Evolutionary conservation across 805 yeast genomes (phyloP), one percentile per base, ranked within the genome.

Genomic region (Nakazawaea molendinolei): DNA sequence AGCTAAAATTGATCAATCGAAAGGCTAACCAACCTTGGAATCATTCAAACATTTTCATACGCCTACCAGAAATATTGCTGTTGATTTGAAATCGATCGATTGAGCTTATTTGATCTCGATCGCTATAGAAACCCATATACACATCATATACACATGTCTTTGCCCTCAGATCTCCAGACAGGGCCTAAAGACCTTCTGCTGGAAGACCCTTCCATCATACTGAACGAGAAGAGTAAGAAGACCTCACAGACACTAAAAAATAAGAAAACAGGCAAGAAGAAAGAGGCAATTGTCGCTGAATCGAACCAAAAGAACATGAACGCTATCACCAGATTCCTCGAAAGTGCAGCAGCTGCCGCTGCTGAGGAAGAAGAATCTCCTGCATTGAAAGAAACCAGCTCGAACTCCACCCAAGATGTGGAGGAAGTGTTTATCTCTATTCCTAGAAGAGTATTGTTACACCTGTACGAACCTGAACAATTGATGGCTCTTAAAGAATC

Each of bases 401-500:
- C 18, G 28, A 19, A 24, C n/a, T 5, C 29, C 17, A 16, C 26
- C 16, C 22, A 18, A 13, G n/a, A 21, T 4, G 14, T 33, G 12
- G 30, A 31, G 12, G 39, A 42, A 20, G 28, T 42, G 25, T 35
- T 19, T n/a, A 30, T 39, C 17, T 26, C 33, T 4, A 28, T 28
- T 23, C 36, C 34, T 17, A 33, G 12, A 17, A 30, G 24, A 17
- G 40, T 28, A 8, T 9, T 33, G 18, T 13, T 29, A 19, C 23
- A 28, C 22, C 31, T 23, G 28, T 56, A 51, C 35, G 28, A 53
- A 2, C 52, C 58, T 5, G 50, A 54, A n/a, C 50, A 47, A 23
- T 50, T 67, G 22, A 40, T 63, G 15, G 41, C 40, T 13, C 51
- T 70, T 36, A 53, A 57, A 34, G 47, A 55, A 4, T 57, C 64